Percentiles rank a stretch among this genome's conserved stretches.
Evolutionary conservation across 1,139 yeast genomes (phyloP).

Genomic region (Suzukiozyma palmioleophila): DNA sequence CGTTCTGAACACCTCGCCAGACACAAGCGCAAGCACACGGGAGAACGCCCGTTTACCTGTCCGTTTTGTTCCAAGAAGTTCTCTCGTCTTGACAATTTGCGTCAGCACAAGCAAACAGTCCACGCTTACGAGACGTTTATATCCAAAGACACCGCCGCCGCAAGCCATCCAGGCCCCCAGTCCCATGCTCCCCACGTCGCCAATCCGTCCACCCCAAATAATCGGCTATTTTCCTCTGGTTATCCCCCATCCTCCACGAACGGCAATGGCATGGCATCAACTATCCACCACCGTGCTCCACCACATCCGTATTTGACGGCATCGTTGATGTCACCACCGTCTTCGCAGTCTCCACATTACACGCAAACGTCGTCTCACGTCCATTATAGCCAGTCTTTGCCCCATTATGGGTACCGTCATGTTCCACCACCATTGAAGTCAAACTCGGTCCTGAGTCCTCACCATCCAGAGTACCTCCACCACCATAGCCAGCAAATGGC

Average conservation of each 20-base stretch:
- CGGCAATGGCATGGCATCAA: constrained; percentile 5
- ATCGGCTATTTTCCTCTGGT: constrained; percentile 6
- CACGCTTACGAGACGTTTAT: constrained; percentile 67
- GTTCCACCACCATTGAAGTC: background rate
- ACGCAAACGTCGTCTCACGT: background rate
- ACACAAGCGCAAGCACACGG: constrained; percentile 90
- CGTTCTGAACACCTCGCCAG: constrained; percentile 88
- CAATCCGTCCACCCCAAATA: constrained; percentile 10
- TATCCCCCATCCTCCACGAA: constrained; percentile 5
- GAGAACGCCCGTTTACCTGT: constrained; percentile 91
- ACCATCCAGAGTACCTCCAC: constrained; percentile 4
- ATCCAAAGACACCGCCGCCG: constrained; percentile 9
- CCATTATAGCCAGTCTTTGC: background rate
- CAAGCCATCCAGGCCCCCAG: constrained; percentile 7
- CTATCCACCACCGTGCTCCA: background rate
- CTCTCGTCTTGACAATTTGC: constrained; percentile 78
- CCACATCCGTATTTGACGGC: constrained; percentile 1
- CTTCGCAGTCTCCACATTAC: constrained; percentile 5
- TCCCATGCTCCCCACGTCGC: constrained; percentile 2
- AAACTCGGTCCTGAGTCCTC: constrained; percentile 5
- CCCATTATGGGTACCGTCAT: background rate
- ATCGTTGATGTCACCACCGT: constrained; percentile 5
- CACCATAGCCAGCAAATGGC: constrained; percentile 5
- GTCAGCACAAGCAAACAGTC: constrained; percentile 92
- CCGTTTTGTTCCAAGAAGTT: constrained; percentile 77